Conservation (phyloP, 371 early-diverging fungal genomes). For the Mucor saturninus region DNA sequence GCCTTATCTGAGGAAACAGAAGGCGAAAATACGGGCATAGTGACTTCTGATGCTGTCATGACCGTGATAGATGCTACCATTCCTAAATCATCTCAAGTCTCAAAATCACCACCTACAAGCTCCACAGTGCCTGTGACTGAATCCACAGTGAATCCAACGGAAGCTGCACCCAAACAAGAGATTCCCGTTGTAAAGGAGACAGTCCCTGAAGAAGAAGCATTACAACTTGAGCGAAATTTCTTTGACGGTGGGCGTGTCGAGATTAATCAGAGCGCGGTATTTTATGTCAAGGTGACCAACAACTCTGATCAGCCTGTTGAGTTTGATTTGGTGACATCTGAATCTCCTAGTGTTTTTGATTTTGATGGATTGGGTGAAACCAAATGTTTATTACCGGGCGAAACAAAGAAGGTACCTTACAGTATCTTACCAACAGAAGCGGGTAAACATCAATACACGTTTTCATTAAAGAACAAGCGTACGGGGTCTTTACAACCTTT, state of each 20-base stretch:
- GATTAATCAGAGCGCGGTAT: conserved; percentile 54
- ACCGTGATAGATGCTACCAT: neutral
- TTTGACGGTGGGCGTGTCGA: conserved; percentile 68
- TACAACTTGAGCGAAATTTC: conserved; percentile 52
- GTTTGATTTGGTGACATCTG: conserved; percentile 37
- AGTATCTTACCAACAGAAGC: conserved; percentile 49
- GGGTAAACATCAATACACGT: conserved; percentile 62
- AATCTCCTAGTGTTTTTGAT: conserved; percentile 39
- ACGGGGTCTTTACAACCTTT: conserved; percentile 49
- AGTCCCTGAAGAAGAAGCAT: conserved; percentile 18
- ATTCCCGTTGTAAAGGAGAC: no score
- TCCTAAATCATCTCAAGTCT: neutral
- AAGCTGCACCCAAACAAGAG: neutral
- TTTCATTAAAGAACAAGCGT: conserved; percentile 48
- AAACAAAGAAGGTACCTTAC: conserved; percentile 67
- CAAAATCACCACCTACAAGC: neutral
- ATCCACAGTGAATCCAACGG: neutral
- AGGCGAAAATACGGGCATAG: neutral
- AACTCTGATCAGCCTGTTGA: conserved; percentile 40
- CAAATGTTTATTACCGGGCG: conserved; percentile 50
- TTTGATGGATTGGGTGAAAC: conserved; percentile 30
- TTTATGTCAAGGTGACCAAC: conserved; percentile 67
- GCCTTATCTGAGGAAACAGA: conserved; percentile 36
- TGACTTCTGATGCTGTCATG: neutral
- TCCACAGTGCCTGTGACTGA: neutral